phyloP scores from a whole-genome alignment of 2,329 filamentous ascomycete species.

The Colletotrichum australisinense region DNA sequence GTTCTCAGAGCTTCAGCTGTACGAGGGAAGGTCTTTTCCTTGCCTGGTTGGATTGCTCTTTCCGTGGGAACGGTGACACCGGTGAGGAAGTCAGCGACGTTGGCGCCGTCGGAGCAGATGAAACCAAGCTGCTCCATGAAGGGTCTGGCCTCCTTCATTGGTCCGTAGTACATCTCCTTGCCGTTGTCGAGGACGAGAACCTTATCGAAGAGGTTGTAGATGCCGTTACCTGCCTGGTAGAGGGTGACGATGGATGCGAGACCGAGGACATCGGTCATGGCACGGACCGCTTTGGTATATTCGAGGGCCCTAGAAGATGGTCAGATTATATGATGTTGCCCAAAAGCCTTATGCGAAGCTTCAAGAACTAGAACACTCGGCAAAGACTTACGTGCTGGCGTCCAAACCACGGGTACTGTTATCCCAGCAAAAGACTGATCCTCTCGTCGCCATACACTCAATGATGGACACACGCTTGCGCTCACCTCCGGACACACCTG shows the following conservation, averaged over 20 bases:
- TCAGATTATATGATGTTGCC: background rate
- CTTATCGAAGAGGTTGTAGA: conserved; percentile 78
- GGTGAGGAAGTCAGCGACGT: conserved; percentile 74
- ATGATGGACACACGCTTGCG: conserved; percentile 77
- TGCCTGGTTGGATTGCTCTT: conserved; percentile 64
- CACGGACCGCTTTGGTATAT: conserved; percentile 69
- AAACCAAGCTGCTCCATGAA: conserved; percentile 77
- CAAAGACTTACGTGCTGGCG: conserved; percentile 63
- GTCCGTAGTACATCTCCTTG: conserved; percentile 74
- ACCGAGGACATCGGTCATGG: conserved; percentile 72
- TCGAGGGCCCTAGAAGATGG: conserved; percentile 59
- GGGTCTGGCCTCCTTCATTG: conserved; percentile 65
- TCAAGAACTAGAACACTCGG: too few species aligned
- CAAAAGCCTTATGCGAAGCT: too few species aligned
- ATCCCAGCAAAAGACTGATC: conserved; percentile 74
- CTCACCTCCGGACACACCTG: conserved; percentile 71
- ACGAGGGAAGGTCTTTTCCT: conserved; percentile 56
- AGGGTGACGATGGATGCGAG: conserved; percentile 72
- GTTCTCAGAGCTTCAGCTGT: conserved; percentile 55
- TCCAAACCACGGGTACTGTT: conserved; percentile 75
- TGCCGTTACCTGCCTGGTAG: conserved; percentile 78
- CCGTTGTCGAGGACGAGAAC: conserved; percentile 76
- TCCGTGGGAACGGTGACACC: conserved; percentile 76
- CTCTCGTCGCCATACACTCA: conserved; percentile 69
- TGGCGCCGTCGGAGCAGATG: conserved; percentile 69